Percentiles rank a stretch among this genome's conserved stretches.
Conservation (phyloP, 441 rosid species). For the Adansonia grandidieri region DNA sequence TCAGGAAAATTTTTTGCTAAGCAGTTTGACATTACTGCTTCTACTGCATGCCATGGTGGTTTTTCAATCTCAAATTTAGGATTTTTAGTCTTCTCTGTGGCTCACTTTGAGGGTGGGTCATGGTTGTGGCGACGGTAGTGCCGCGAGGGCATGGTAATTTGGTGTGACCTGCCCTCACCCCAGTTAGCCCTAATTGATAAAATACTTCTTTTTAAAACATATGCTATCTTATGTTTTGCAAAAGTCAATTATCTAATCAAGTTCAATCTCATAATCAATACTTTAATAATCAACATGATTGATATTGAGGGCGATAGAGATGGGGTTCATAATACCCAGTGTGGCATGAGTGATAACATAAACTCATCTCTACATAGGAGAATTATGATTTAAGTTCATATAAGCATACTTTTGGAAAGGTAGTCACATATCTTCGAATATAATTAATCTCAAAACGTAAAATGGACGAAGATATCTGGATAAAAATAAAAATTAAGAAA, state of each 20-base stretch:
- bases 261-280: neutral
- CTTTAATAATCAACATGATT: slow-evolving; percentile 18
- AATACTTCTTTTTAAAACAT: too few species aligned
- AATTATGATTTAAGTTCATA: neutral
- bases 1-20: neutral
- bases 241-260: neutral
- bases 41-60: neutral
- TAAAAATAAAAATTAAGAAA: neutral
- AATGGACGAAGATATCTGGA: too few species aligned
- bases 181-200: too few species aligned
- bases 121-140: neutral
- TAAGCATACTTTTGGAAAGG: neutral
- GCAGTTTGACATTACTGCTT: neutral
- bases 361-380: too few species aligned
- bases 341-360: too few species aligned
- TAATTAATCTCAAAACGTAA: too few species aligned
- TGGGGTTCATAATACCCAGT: neutral
- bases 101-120: neutral
- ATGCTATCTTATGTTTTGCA: neutral
- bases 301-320: neutral
- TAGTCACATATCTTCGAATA: neutral
- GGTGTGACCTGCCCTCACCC: too few species aligned
- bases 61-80: too few species aligned
- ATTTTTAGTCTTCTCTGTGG: neutral
- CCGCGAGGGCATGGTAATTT: neutral